A percentile compares a stretch with the other conserved stretches of the same genome.
Evolutionary conservation across 2,329 filamentous ascomycete species (phyloP).

Genomic region (Sphaerulina vaccinii): DNA sequence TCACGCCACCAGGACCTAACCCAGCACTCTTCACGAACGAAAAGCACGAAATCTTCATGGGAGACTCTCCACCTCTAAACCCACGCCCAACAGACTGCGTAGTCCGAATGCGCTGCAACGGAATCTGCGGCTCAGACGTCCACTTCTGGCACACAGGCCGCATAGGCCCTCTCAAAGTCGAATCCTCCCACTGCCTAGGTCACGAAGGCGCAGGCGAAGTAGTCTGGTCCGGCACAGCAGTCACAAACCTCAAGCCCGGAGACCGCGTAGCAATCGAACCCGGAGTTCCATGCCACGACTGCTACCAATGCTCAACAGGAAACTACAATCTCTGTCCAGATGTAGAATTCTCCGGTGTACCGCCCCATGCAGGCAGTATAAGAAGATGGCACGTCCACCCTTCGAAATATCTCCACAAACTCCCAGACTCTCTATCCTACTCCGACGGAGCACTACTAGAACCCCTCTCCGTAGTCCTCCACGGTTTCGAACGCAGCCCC

Average conservation of each 20-base stretch:
- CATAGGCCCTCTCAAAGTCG: slow-evolving; percentile 62
- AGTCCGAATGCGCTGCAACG: slow-evolving; percentile 32
- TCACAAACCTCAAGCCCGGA: slow-evolving; percentile 58
- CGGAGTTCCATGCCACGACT: slow-evolving; percentile 63
- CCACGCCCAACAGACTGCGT: slow-evolving; percentile 31
- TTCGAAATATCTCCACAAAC: slow-evolving; percentile 85
- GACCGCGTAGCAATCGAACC: slow-evolving; percentile 68
- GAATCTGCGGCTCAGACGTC: slow-evolving; percentile 35
- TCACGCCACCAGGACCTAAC: slow-evolving; percentile 23
- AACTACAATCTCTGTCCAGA: slow-evolving; percentile 85
- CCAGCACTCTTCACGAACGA: slow-evolving; percentile 33
- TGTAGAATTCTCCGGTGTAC: slow-evolving; percentile 87
- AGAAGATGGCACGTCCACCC: slow-evolving; percentile 80
- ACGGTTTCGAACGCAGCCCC: slow-evolving; percentile 43
- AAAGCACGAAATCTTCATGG: slow-evolving; percentile 32
- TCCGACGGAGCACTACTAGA: slow-evolving; percentile 89
- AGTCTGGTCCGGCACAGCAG: slow-evolving; percentile 57
- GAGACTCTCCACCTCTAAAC: slow-evolving; percentile 27
- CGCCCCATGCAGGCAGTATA: slow-evolving; percentile 78
- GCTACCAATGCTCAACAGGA: slow-evolving; percentile 68
- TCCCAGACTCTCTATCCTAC: slow-evolving; percentile 71
- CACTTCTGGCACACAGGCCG: slow-evolving; percentile 46
- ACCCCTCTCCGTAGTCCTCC: slow-evolving; percentile 50
- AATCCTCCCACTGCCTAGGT: slow-evolving; percentile 64
- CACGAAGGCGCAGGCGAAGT: slow-evolving; percentile 70